Evolutionary conservation across 345 rosid species (phyloP), one percentile per base, ranked within the genome.

Genomic region (Citrus medica): DNA sequence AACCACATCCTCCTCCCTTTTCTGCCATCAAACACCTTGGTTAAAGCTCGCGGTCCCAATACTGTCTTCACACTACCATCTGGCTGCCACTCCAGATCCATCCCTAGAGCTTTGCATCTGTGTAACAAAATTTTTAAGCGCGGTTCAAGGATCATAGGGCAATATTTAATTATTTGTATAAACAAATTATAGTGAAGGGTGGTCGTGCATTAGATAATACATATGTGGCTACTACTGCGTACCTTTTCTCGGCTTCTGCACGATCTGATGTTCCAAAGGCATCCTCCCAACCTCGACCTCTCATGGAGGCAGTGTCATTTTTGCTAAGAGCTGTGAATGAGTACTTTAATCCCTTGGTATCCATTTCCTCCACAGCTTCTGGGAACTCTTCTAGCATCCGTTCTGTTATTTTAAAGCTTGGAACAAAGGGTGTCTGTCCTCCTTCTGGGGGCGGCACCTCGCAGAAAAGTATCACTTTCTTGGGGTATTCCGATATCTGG

Each of bases 1-100:
- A 87, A 91, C 95, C 93, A 88, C 95, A 88, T 91, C 79, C 89
- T 85, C 80, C 93, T 82, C 58, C 89, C 95, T 61, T 87, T 88
- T 69, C 95, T 87, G 35, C 90, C 92, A 0, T 88, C 93, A 62
- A 88, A 87, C 80, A 90, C 92, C 86, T 78, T 82, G 2, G 93
- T 91, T n/a, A 86, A 82, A 0, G 79, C 0, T 55, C 87, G 65
- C 19, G 93, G 92, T 12, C 83, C 82, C 40, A 90, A 19, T 35
- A 63, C 28, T 13, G 79, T 69, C 84, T 80, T 89, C 81, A 80
- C 89, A 13, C 86, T 85, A 1, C 91, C 93, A 48, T 84, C 72
- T 5, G 87, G 79, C 53, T 82, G 87, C 93, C 95, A 91, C 78
- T 88, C 89, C 79, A 87, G 19, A 4, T 88, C 93, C 93, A 83